Conservation (phyloP, 2,329 filamentous ascomycete genomes). For the Colletotrichum truncatum region DNA sequence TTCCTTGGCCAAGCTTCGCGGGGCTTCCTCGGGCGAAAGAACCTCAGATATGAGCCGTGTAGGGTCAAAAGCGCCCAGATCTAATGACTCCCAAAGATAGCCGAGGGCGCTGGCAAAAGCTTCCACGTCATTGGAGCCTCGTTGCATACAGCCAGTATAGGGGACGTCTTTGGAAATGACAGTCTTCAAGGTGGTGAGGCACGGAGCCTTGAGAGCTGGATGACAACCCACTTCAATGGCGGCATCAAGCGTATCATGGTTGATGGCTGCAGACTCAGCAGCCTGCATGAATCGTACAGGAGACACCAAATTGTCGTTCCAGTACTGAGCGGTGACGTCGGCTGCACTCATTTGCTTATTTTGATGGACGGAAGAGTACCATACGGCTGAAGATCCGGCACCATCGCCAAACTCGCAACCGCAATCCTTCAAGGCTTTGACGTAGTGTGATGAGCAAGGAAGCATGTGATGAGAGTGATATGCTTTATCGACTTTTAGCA, state of each 20-base stretch:
- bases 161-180: constrained; percentile 30
- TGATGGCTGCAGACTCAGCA: constrained; percentile 23
- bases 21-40: not conserved
- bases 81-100: constrained; percentile 34
- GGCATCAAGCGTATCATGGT: not conserved
- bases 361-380: not conserved
- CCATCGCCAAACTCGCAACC: not conserved
- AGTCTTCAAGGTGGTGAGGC: constrained; percentile 36
- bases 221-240: constrained; percentile 45
- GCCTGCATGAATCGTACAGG: constrained; percentile 38
- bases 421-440: not conserved
- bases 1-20: constrained; percentile 15
- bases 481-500: constrained; percentile 19
- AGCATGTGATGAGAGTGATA: constrained; percentile 42
- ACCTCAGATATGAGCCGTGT: not conserved
- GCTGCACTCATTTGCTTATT: constrained; percentile 28
- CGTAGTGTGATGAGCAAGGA: not conserved
- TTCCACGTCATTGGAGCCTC: constrained; percentile 33
- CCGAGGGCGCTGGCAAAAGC: constrained; percentile 28
- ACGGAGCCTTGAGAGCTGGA: constrained; percentile 50
- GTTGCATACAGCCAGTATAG: constrained; percentile 34
- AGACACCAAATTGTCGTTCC: constrained; percentile 38
- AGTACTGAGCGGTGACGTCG: constrained; percentile 46
- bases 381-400: not conserved
- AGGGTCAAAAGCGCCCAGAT: not conserved